Evolutionary conservation across 345 rosid genomes (phyloP).

Genomic region (Reutealis trisperma): DNA sequence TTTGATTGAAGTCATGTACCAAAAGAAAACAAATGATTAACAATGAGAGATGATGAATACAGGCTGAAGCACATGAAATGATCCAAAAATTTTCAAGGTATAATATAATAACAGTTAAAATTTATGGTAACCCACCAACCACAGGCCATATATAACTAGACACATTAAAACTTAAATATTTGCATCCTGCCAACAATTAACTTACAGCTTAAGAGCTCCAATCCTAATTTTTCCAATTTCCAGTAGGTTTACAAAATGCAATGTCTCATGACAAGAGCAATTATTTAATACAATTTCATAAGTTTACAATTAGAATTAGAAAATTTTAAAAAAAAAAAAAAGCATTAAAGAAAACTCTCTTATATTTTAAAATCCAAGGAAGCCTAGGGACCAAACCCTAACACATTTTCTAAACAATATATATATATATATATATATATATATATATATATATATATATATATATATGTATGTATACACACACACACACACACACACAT

Average conservation of each 20-base stretch:
- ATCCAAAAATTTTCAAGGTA: not conserved
- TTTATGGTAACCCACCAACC: not conserved
- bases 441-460: too few species aligned
- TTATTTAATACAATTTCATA: not conserved
- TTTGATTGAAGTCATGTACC: constrained; percentile 12
- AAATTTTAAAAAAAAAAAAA: not conserved
- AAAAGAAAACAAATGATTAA: constrained; percentile 1
- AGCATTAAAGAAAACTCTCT: not conserved
- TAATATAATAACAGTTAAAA: not conserved
- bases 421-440: too few species aligned
- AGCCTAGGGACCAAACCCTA: not conserved
- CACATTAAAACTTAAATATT: not conserved
- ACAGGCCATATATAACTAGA: not conserved
- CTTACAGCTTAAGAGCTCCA: not conserved
- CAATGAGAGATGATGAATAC: not conserved
- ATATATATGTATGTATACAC: too few species aligned
- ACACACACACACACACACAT: too few species aligned
- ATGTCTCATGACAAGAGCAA: not conserved
- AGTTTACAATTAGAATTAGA: not conserved
- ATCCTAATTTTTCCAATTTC: not conserved
- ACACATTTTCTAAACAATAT: not conserved
- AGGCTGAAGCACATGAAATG: not conserved
- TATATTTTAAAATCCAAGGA: not conserved
- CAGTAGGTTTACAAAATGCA: not conserved
- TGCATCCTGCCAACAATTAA: not conserved